Conservation (phyloP, 108 stramenopile species). For the Stephanodiscus minutulus region DNA sequence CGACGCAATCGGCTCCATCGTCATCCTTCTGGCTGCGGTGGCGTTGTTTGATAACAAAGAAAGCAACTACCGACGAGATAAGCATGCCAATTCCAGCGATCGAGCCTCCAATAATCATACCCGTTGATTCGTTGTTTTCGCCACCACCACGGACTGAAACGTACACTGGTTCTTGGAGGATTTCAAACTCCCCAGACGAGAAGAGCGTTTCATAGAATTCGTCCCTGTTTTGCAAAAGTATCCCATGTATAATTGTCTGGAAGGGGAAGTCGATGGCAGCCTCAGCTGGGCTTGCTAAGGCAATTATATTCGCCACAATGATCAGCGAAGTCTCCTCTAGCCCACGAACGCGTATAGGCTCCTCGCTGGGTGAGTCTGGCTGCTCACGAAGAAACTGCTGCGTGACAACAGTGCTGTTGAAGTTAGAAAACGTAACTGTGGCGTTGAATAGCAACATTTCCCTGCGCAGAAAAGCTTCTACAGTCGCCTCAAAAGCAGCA, state of each 20-base stretch:
- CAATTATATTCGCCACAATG: no score
- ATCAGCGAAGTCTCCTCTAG: no score
- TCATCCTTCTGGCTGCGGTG: neutral
- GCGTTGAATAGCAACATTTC: no score
- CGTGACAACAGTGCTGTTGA: no score
- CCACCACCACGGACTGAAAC: neutral
- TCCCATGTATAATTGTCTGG: conserved; percentile 5
- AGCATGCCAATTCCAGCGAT: conserved; percentile 15
- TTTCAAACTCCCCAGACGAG: conserved; percentile 11
- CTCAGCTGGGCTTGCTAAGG: no score
- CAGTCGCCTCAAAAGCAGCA: no score
- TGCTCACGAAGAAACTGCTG: no score
- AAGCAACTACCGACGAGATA: conserved; percentile 4
- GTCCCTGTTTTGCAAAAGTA: conserved; percentile 19
- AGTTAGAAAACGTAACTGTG: no score
- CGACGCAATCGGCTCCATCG: neutral
- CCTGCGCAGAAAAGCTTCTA: no score
- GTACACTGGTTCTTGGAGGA: neutral
- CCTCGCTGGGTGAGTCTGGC: no score
- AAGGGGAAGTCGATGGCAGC: conserved; percentile 22
- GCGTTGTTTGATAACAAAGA: conserved; percentile 15
- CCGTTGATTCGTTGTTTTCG: neutral
- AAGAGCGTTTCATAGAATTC: conserved; percentile 22
- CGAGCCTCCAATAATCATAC: conserved; percentile 20
- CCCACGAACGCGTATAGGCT: no score